Evolutionary conservation across 768 basidiomycete species (phyloP).

Genomic region (Steccherinum ochraceum): DNA sequence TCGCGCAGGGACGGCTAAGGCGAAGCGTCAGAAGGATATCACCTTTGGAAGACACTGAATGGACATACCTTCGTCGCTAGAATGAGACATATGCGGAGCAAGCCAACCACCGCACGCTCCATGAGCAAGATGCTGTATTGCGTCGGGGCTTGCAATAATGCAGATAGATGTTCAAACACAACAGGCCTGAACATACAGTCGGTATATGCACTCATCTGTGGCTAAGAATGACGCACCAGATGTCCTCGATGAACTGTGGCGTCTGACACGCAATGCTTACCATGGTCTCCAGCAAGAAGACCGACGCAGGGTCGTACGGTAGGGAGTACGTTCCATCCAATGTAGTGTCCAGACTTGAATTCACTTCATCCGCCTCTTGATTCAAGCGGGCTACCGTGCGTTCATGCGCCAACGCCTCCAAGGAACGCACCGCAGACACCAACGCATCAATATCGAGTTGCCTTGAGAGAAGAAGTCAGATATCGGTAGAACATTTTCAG

Average conservation of each 20-base stretch:
- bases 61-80: constrained; percentile 67
- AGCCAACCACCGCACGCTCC: constrained; percentile 87
- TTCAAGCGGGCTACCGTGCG: constrained; percentile 76
- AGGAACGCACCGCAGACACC: constrained; percentile 75
- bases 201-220: not conserved
- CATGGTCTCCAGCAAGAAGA: constrained; percentile 94
- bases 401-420: constrained; percentile 88
- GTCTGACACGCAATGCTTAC: constrained; percentile 80
- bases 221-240: constrained; percentile 59
- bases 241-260: constrained; percentile 74
- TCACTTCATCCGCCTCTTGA: constrained; percentile 58
- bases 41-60: not conserved
- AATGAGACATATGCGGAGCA: constrained; percentile 79
- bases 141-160: constrained; percentile 65
- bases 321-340: constrained; percentile 46
- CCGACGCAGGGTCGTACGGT: constrained; percentile 92
- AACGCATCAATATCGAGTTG: constrained; percentile 75
- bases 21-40: not conserved
- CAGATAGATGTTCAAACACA: constrained; percentile 88
- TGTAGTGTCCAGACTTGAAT: constrained; percentile 25
- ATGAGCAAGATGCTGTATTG: constrained; percentile 89
- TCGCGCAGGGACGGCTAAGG: constrained; percentile 77
- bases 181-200: constrained; percentile 61
- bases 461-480: constrained; percentile 32
- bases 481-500: too few species aligned